These are phyloP conservation scores for Xylaria telfairii DNA, from an alignment of 495 filamentous ascomycete genomes.

Conservation along the genomic window DNA sequence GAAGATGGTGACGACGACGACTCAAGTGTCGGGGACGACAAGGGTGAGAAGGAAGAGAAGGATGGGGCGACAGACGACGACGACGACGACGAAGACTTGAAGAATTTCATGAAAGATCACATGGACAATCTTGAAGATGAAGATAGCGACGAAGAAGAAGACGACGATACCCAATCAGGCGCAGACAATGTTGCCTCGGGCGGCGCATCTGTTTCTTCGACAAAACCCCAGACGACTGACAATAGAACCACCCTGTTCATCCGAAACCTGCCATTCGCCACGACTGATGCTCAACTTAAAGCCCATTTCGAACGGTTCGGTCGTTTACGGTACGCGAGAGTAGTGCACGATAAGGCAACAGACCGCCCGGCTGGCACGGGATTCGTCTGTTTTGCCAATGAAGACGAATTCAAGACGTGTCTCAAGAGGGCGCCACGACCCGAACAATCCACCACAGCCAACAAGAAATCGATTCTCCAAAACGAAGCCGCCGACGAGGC, in stretches of 20 bases:
- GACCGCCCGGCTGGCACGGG: slow-evolving; percentile 88
- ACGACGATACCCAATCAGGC: slow-evolving; percentile 47
- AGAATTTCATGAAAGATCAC: slow-evolving; percentile 51
- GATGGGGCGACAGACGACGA: slow-evolving; percentile 45
- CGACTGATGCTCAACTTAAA: slow-evolving; percentile 77
- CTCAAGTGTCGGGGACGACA: slow-evolving; percentile 28
- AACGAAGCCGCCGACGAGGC: slow-evolving; percentile 76
- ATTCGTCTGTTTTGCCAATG: slow-evolving; percentile 90
- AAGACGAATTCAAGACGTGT: slow-evolving; percentile 73
- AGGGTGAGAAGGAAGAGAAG: slow-evolving; percentile 34
- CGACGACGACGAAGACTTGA: slow-evolving; percentile 48
- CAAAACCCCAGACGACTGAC: slow-evolving; percentile 52
- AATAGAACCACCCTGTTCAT: slow-evolving; percentile 84
- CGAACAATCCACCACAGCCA: slow-evolving; percentile 47
- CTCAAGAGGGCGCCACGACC: slow-evolving; percentile 71
- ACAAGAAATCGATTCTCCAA: slow-evolving; percentile 81
- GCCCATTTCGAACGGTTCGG: slow-evolving; percentile 87
- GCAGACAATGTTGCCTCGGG: slow-evolving; percentile 46
- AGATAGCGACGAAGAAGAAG: slow-evolving; percentile 53
- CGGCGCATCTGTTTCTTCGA: slow-evolving; percentile 42
- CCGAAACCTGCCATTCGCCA: slow-evolving; percentile 90
- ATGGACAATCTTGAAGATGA: slow-evolving; percentile 59
- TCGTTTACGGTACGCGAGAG: slow-evolving; percentile 80
- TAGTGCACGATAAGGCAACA: slow-evolving; percentile 84
- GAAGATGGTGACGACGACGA: slow-evolving; percentile 41